Evolutionary conservation across 768 basidiomycete genomes (phyloP).

Genomic region (Myochromella boudieri): DNA sequence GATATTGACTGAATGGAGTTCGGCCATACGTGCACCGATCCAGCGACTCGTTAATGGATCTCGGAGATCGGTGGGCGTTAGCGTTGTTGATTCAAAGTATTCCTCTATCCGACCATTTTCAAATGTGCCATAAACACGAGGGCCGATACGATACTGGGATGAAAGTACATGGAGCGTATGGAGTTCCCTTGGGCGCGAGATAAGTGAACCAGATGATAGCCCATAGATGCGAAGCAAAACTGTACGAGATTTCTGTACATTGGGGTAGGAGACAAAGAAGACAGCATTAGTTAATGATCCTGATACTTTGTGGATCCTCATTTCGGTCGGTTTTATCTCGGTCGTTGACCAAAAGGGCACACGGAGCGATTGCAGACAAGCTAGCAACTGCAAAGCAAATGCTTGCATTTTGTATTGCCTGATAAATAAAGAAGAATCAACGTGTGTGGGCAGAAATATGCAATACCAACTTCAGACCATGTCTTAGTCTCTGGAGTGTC

Average conservation of each 20-base stretch:
- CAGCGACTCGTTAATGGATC: conserved; percentile 74
- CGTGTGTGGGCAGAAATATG: conserved; percentile 19
- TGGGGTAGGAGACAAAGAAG: conserved; percentile 87
- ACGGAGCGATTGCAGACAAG: conserved; percentile 52
- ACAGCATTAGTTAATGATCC: conserved; percentile 95
- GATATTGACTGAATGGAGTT: conserved; percentile 91
- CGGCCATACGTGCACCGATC: conserved; percentile 95
- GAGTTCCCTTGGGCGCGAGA: conserved; percentile 86
- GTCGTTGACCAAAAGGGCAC: conserved; percentile 59
- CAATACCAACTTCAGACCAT: conserved; percentile 34
- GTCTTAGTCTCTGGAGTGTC: conserved; percentile 30
- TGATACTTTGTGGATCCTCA: conserved; percentile 79
- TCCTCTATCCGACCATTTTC: conserved; percentile 94
- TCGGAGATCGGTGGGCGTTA: conserved; percentile 77
- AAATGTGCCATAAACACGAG: conserved; percentile 92
- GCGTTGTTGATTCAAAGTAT: conserved; percentile 86
- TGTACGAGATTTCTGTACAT: conserved; percentile 50
- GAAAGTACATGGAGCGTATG: conserved; percentile 88
- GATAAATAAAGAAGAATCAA: conserved; percentile 16
- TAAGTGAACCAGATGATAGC: conserved; percentile 78
- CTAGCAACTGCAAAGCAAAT: conserved; percentile 57
- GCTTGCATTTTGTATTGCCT: conserved; percentile 65
- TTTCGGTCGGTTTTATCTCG: conserved; percentile 42
- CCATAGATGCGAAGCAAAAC: conserved; percentile 93
- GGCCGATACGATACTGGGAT: conserved; percentile 84